Evolutionary conservation across 805 yeast species (phyloP), one percentile per base, ranked within the genome.

Genomic region (Metschnikowia aberdeeniae): DNA sequence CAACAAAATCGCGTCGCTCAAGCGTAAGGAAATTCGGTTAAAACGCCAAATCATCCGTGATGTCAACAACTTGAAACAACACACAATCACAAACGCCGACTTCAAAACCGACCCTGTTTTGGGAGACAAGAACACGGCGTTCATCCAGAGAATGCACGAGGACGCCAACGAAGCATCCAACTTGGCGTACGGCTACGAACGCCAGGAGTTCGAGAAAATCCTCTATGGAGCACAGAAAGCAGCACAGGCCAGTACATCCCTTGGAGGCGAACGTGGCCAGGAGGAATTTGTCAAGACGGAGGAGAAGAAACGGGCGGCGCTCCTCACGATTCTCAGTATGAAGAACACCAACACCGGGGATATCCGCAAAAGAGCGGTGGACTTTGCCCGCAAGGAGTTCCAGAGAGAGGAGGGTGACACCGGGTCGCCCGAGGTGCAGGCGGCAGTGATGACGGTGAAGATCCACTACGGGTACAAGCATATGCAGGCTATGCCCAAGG

Each of bases 381-480:
- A 67, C 37, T 63, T 84, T 37, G 97, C 97, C 1, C 74, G 80
- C 41, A 68, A 77, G 55, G 97, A 92, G 67, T 90, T 92, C 64
- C 82, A 80, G 55, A 76, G 96, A 58, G 75, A 77, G 52, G 89
- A 82, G 37, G 96, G 96, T 43, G 98, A 93, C 63, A 87, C 97
- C 1, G 97, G 96, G 3, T 87, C 96, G 1, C 81, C 95, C 43
- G 98, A 92, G 67, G 97, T 90, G 22, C 97, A 90, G 66, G 97
- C 98, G 2, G 98, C 97, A 2, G 77, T 87, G 24, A 69, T 84
- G 69, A 89, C 98, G 0, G 83, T 88, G 40, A 79, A 80, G 58
- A 88, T 93, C 55, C 86, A 84, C 54, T 82, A 79, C 52, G 72
- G 87, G 50, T 87, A 87, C 70, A 76, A 79, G 36, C 97, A 90